Evolutionary conservation across 768 basidiomycete species (phyloP).

Genomic region (Tulasnella calospora): DNA sequence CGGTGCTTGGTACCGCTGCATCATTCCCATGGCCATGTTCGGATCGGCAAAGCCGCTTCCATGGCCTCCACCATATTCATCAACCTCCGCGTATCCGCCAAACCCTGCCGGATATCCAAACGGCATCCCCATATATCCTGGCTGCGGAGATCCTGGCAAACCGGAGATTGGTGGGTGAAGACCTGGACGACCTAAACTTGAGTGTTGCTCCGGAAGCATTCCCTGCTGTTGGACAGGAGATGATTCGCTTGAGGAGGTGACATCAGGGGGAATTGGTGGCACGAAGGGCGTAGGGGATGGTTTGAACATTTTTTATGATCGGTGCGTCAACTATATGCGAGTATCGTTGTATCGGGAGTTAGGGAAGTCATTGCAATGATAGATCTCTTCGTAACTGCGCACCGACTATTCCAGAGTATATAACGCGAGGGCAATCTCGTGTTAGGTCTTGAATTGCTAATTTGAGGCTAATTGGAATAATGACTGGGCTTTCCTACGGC

Average conservation of each 20-base stretch:
- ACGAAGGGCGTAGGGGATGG: conserved; percentile 24
- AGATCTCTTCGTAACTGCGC: background rate
- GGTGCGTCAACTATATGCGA: background rate
- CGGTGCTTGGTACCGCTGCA: conserved; percentile 15
- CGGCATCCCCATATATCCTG: background rate
- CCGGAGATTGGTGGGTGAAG: background rate
- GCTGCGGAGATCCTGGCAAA: conserved; percentile 14
- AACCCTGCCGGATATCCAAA: conserved; percentile 18
- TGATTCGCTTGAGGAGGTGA: conserved; percentile 24
- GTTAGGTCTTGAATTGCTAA: background rate
- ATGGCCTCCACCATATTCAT: background rate
- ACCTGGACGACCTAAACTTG: conserved; percentile 15
- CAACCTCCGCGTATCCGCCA: conserved; percentile 6
- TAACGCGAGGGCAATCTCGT: background rate
- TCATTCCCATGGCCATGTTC: conserved; percentile 22
- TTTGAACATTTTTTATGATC: conserved; percentile 18
- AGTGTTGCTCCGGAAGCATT: conserved; percentile 13
- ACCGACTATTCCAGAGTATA: background rate
- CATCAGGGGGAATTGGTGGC: conserved; percentile 22
- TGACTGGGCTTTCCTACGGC: conserved; percentile 9
- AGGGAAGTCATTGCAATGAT: background rate
- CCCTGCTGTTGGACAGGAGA: conserved; percentile 11
- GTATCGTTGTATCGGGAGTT: background rate
- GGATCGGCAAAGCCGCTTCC: background rate
- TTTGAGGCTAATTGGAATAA: background rate